phyloP scores from a whole-genome alignment of 257 asterid species.

The Solanum tacnaense region DNA sequence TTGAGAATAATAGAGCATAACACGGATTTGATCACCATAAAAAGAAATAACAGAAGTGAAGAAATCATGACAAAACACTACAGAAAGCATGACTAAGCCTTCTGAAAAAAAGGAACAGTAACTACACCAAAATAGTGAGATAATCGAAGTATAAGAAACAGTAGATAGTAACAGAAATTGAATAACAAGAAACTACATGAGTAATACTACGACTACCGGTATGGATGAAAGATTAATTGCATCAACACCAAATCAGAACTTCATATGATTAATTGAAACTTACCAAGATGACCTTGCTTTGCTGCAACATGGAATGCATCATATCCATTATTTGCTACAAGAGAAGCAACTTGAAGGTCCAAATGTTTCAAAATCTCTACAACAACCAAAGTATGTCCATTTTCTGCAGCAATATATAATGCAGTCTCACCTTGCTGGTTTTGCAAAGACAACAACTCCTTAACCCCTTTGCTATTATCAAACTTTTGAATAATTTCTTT shows the following conservation, averaged over 20 bases:
- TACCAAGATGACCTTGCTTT: slow-evolving; percentile 86
- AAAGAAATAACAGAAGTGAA: not conserved
- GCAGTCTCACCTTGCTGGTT: slow-evolving; percentile 95
- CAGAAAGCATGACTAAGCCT: not conserved
- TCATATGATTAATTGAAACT: not conserved
- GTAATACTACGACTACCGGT: not conserved
- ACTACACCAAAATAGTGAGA: not conserved
- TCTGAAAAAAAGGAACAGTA: not conserved
- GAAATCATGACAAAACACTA: not conserved
- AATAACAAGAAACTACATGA: not conserved
- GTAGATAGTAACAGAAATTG: not conserved
- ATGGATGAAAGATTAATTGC: not conserved
- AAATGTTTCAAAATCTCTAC: slow-evolving; percentile 68
- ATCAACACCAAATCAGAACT: not conserved
- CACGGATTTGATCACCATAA: not conserved
- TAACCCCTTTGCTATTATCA: slow-evolving; percentile 24
- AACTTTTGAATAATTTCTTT: slow-evolving; percentile 54
- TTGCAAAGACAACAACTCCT: slow-evolving; percentile 55
- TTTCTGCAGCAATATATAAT: slow-evolving; percentile 79
- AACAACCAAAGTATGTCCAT: slow-evolving; percentile 58
- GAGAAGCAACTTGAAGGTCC: slow-evolving; percentile 61
- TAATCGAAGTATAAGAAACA: not conserved
- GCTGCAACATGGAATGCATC: slow-evolving; percentile 96
- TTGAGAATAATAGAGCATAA: not conserved
- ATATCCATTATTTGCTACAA: slow-evolving; percentile 70